phyloP scores from a whole-genome alignment of 352 stramenopile genomes.

The Globisporangium solare region DNA sequence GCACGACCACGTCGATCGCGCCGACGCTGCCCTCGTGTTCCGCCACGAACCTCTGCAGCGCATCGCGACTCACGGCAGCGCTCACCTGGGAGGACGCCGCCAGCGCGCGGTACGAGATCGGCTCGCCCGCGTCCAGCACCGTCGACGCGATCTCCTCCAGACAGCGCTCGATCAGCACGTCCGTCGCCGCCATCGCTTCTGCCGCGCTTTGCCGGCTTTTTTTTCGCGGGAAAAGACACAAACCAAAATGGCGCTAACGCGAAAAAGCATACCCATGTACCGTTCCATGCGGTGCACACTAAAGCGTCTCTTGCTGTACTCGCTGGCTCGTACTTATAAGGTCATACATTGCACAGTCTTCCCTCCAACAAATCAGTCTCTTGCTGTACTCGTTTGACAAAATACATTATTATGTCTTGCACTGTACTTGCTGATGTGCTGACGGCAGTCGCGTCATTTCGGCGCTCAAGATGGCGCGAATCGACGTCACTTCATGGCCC shows the following conservation, averaged over 20 bases:
- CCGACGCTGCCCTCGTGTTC: slow-evolving; percentile 30
- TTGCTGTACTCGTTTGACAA: not conserved
- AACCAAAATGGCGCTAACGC: not conserved
- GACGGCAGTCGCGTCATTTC: slow-evolving; percentile 12
- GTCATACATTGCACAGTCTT: too few species aligned
- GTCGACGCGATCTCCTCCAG: slow-evolving; percentile 45
- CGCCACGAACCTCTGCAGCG: slow-evolving; percentile 32
- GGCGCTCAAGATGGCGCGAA: not conserved
- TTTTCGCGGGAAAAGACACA: slow-evolving; percentile 10
- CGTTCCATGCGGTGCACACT: not conserved
- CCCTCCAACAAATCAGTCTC: too few species aligned
- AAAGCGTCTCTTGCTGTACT: not conserved
- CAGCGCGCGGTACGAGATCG: slow-evolving; percentile 55
- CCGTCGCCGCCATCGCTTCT: not conserved
- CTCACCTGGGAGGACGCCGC: slow-evolving; percentile 26
- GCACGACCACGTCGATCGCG: slow-evolving; percentile 36
- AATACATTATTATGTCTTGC: slow-evolving; percentile 4
- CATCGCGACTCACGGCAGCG: slow-evolving; percentile 22
- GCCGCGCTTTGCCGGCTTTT: not conserved
- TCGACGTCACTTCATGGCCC: slow-evolving; percentile 7
- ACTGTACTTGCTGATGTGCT: not conserved
- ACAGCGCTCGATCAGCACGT: slow-evolving; percentile 29
- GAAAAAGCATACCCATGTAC: not conserved
- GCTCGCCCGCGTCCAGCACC: slow-evolving; percentile 52
- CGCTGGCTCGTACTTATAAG: too few species aligned